These are phyloP conservation scores for Pseudogymnoascus sp. DNA, from an alignment of 2,329 filamentous ascomycete genomes.

Conservation along the genomic window DNA sequence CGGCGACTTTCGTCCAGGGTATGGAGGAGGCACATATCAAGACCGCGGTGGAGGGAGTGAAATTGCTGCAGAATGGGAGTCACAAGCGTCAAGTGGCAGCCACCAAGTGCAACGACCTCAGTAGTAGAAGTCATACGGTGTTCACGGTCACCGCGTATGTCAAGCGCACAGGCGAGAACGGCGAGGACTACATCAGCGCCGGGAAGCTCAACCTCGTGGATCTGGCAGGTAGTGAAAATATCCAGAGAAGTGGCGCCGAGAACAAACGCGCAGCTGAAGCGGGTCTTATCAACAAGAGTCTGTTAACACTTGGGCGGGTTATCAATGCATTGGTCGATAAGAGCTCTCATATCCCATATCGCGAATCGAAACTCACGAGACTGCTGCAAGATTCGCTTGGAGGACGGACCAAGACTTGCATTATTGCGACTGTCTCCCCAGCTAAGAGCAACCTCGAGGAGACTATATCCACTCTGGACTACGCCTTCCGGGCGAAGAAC, in stretches of 20 bases:
- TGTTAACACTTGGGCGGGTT: constrained; percentile 88
- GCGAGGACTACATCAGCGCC: constrained; percentile 81
- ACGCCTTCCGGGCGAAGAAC: constrained; percentile 96
- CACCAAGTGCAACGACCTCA: constrained; percentile 98
- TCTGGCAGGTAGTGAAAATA: constrained; percentile 94
- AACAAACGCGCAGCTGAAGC: constrained; percentile 96
- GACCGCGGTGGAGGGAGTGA: constrained; percentile 76
- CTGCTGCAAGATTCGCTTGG: constrained; percentile 94
- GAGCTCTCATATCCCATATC: constrained; percentile 77
- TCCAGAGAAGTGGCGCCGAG: constrained; percentile 91
- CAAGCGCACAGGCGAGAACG: constrained; percentile 72
- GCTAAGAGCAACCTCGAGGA: constrained; percentile 94
- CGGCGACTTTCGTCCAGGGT: constrained; percentile 83
- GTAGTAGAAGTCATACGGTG: constrained; percentile 92
- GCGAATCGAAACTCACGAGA: constrained; percentile 93
- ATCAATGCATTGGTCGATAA: constrained; percentile 96
- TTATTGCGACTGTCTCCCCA: constrained; percentile 93
- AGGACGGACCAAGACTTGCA: constrained; percentile 94
- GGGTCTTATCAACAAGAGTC: constrained; percentile 94
- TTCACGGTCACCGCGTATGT: constrained; percentile 93
- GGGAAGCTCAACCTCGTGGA: constrained; percentile 97
- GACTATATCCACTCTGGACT: constrained; percentile 95
- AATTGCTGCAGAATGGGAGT: constrained; percentile 80
- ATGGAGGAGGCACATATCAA: constrained; percentile 97
- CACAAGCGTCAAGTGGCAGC: constrained; percentile 95